These are phyloP conservation scores for Kluyveromyces sp. DNA, from an alignment of 1,139 yeast species.

Conservation along the genomic window DNA sequence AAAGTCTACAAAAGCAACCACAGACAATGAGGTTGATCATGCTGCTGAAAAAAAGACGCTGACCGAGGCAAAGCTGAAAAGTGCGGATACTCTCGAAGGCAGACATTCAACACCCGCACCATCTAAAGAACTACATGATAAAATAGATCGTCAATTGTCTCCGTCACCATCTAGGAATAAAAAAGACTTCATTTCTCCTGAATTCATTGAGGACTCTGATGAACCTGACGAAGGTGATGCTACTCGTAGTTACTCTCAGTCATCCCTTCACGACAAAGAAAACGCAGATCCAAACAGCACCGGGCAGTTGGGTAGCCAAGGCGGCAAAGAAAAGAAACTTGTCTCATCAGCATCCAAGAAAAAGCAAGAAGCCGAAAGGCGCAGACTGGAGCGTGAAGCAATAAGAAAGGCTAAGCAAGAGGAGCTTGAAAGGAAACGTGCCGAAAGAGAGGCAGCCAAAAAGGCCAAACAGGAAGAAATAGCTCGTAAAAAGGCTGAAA, in stretches of 20 bases:
- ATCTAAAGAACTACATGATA: conserved; percentile 3
- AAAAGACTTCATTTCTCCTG: conserved; percentile 9
- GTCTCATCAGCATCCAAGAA: conserved; percentile 10
- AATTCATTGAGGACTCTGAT: conserved; percentile 12
- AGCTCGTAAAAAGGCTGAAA: conserved; percentile 13
- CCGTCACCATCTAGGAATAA: conserved; percentile 9
- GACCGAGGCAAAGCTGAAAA: not conserved
- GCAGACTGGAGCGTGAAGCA: conserved; percentile 12
- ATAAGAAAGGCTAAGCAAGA: conserved; percentile 8
- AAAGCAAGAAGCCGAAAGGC: conserved; percentile 15
- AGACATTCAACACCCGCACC: conserved; percentile 1
- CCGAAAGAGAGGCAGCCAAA: conserved; percentile 8
- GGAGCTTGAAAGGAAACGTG: conserved; percentile 8
- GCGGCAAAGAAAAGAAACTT: conserved; percentile 3
- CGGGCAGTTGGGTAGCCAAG: not conserved
- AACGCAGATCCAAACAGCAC: not conserved
- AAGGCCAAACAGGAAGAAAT: conserved; percentile 8
- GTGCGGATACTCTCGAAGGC: not conserved
- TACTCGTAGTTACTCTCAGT: not conserved
- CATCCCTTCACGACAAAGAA: not conserved
- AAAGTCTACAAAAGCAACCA: not conserved
- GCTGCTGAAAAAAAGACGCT: not conserved
- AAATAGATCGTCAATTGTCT: conserved; percentile 6
- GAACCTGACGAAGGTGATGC: conserved; percentile 1
- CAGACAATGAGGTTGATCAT: not conserved